Evolutionary conservation across 2,329 filamentous ascomycete genomes (phyloP), one percentile per base, ranked within the genome.

Genomic region (Lecanosticta acicola): DNA sequence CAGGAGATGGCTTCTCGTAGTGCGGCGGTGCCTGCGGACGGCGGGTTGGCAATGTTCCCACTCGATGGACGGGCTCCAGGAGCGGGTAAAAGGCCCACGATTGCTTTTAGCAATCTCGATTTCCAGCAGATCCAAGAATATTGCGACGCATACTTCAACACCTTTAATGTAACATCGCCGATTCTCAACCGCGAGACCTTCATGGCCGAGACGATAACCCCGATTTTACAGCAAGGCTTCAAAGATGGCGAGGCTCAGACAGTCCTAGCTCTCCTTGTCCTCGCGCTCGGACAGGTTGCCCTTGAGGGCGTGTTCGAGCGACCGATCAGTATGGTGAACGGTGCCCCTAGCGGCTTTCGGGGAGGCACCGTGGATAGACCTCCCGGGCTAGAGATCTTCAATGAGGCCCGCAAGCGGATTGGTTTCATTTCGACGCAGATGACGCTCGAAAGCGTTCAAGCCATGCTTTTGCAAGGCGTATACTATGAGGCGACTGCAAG

Each of bases 321-420:
- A 13, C 71, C 78, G 2, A 64, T 77, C 33, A 65, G 67, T 38
- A 57, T 63, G 4, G 64, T 70, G 41, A 68, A 74, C 32, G 70
- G 71, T 10, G 68, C 68, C 1, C 60, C 69, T 1, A 78, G 77
- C 54, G 77, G 77, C 2, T 65, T 80, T 18, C 71, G 72, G 33
- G 78, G 77, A 10, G 76, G 77, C 1, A 70, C 71, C 2, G 54
- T 62, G 2, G 66, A 69, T 11, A 67, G 66, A 14, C 79, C 79
- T 2, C 79, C 80, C 0, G 80, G 80, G 0, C 59, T 83, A 2
- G 69, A 70, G 1, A 70, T 80, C 29, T 83, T 82, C 63, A 83
- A 83, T 51, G 79, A 82, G 60, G 80, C 78, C 13, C 70, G 79
- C 41, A 73, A 72, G 47, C 69, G 77, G n/a, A 70, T 81, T 58